phyloP scores from a whole-genome alignment of 73 alveolate species.

The Tetrahymena thermophila region DNA sequence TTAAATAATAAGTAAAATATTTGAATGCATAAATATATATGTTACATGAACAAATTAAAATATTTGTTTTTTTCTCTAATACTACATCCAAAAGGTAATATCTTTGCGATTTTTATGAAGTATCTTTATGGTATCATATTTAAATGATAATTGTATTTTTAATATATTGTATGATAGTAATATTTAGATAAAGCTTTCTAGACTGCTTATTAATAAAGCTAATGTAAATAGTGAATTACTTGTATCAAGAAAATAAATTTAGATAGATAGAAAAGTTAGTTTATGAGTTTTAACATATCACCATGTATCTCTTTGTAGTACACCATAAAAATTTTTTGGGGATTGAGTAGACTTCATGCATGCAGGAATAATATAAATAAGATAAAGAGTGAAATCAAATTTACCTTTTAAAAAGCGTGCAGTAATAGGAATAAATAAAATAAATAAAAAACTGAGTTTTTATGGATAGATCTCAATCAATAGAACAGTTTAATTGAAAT shows the following conservation, averaged over 20 bases:
- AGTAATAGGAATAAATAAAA: neutral
- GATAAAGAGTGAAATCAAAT: neutral
- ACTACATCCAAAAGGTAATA: no score
- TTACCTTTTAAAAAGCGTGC: neutral
- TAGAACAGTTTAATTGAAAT: neutral
- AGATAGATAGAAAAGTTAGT: neutral
- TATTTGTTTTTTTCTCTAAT: neutral
- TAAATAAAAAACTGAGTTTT: neutral
- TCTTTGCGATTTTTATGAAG: neutral
- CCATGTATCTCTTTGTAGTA: no score
- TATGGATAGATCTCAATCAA: neutral
- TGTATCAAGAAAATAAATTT: neutral
- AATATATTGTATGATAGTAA: neutral
- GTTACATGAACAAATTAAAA: no score
- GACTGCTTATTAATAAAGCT: neutral
- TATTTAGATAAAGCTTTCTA: neutral
- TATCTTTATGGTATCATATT: neutral
- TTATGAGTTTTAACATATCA: no score
- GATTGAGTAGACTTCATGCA: neutral
- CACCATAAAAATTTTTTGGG: no score
- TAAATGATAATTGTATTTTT: neutral
- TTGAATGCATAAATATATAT: no score
- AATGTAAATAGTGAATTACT: neutral
- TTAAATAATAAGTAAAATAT: no score
- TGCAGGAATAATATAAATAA: no score